phyloP scores from a whole-genome alignment of 257 asterid species.

The Solanum medicagineum region DNA sequence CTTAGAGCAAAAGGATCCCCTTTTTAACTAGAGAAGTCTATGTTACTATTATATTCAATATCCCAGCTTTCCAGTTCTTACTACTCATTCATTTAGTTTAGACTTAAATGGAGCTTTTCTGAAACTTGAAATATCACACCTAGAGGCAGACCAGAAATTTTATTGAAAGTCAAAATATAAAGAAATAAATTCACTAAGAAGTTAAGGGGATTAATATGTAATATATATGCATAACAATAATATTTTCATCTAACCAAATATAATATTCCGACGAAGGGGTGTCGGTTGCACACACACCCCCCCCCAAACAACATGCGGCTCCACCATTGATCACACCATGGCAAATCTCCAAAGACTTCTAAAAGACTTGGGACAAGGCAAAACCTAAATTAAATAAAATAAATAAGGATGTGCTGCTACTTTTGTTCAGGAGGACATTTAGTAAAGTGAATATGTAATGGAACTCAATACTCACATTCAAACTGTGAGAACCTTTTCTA shows the following conservation, averaged over 20 bases:
- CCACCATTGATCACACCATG: background rate
- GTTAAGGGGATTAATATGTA: no score
- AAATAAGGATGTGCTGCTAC: background rate
- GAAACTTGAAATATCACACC: background rate
- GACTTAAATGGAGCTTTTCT: background rate
- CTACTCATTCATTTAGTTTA: background rate
- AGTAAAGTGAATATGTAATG: background rate
- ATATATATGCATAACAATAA: no score
- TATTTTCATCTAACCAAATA: no score
- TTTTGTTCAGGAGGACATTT: background rate
- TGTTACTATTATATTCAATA: background rate
- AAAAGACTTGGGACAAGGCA: background rate
- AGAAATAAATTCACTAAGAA: no score
- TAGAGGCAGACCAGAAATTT: no score
- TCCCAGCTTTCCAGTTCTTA: background rate
- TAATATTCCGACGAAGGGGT: no score
- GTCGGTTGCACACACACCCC: no score
- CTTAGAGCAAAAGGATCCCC: background rate
- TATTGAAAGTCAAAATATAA: no score
- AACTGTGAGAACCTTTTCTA: background rate
- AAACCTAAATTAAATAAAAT: background rate
- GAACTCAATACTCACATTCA: background rate
- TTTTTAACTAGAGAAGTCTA: background rate
- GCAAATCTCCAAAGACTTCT: background rate
- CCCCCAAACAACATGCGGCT: no score